phyloP scores from a whole-genome alignment of 768 basidiomycete species.

The Lenzites betulinus region DNA sequence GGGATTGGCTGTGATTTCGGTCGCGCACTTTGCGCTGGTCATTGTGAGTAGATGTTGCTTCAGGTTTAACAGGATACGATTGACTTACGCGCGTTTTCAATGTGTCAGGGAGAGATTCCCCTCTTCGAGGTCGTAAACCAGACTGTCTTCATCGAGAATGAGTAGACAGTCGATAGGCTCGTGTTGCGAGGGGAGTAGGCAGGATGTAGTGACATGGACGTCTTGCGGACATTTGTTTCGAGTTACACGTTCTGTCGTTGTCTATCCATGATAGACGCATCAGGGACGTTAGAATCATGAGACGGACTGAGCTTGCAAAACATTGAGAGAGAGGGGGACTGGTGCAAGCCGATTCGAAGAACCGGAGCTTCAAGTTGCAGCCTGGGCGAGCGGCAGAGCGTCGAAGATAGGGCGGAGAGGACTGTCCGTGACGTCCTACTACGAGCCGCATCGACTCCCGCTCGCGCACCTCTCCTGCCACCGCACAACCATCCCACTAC shows the following conservation, averaged over 20 bases:
- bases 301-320: too few relatives aligned
- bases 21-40: conserved; percentile 21
- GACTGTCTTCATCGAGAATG: background rate
- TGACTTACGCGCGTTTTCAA: too few relatives aligned
- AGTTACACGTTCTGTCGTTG: too few relatives aligned
- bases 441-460: background rate
- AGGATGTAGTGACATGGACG: background rate
- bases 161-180: background rate
- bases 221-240: background rate
- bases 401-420: conserved; percentile 1
- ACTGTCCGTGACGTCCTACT: conserved; percentile 1
- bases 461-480: background rate
- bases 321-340: too few relatives aligned
- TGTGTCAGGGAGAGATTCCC: background rate
- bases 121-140: background rate
- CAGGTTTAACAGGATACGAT: too few relatives aligned
- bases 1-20: conserved; percentile 13
- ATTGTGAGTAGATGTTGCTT: conserved; percentile 11
- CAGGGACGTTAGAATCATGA: too few relatives aligned
- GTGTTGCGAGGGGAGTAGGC: background rate
- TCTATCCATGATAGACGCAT: too few relatives aligned
- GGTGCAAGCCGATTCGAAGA: too few relatives aligned
- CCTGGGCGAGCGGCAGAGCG: conserved; percentile 4
- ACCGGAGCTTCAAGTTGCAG: conserved; percentile 3
- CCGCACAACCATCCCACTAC: background rate